Evolutionary conservation across 805 yeast genomes (phyloP).

Genomic region (Kazachstania martiniae): DNA sequence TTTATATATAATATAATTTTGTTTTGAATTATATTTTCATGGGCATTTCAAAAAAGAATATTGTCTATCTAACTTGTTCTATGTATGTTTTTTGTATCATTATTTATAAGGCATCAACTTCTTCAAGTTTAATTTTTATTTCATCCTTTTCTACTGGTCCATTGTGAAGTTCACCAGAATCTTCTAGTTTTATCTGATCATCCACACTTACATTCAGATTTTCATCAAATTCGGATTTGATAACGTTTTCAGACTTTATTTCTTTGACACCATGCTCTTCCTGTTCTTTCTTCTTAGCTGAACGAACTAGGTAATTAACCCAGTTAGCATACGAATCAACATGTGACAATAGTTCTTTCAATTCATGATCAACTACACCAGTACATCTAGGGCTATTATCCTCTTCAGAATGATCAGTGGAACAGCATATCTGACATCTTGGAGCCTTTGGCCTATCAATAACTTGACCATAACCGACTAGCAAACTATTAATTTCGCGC

Average conservation of each 20-base stretch:
- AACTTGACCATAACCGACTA: slow-evolving; percentile 92
- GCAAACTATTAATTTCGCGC: slow-evolving; percentile 73
- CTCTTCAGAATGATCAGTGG: background rate
- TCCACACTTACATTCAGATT: no score
- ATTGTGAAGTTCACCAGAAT: no score
- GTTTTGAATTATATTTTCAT: no score
- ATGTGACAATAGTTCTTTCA: slow-evolving; percentile 4
- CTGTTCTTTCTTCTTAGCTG: slow-evolving; percentile 1
- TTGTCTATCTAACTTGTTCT: no score
- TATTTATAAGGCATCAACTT: no score
- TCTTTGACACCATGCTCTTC: background rate
- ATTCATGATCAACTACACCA: slow-evolving; percentile 1
- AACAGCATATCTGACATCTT: slow-evolving; percentile 2
- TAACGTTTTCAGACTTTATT: background rate
- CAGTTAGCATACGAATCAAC: slow-evolving; percentile 8
- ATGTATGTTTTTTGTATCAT: no score
- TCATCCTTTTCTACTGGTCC: no score
- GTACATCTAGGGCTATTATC: slow-evolving; percentile 2
- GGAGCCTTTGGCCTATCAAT: slow-evolving; percentile 64
- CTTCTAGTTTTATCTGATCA: no score
- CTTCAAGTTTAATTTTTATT: no score
- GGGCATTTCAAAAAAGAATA: no score
- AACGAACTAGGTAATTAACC: slow-evolving; percentile 6
- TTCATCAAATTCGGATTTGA: background rate
- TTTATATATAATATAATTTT: no score